Base-by-base conservation (phyloP, 1,284 basidiomycete species). In the Puccinia horiana region DNA sequence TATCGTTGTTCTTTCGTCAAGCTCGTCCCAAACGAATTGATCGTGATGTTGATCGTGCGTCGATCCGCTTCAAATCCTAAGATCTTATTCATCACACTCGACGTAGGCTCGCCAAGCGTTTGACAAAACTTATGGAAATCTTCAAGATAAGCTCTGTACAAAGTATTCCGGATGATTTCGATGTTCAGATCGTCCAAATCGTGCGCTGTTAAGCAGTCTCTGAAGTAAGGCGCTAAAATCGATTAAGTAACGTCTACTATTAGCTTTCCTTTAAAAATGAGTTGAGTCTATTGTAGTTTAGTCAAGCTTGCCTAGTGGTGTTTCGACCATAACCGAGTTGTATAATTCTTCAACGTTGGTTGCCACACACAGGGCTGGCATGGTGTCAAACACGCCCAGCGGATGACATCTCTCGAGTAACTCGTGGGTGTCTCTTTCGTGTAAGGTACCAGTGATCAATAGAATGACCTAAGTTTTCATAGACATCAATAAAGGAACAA, bases 171-270 rank as follows among this genome's bases (percentile, higher is more conserved):
- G 88, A 99, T 96, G 88, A 99, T 98, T 89, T 99, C 97, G 85
- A 99, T 99, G 89, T 99, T 98, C 84, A 99, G 92, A 87, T 99
- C 97, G 87, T 99, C 97, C 56, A 99, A 91, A 87, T 99, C 97
- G 47, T 94, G 91, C 11, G 96, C 96, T 35, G 95, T 93, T 67
- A 99, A 90, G 87, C 96, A 98, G 85, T 95, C 93, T 52, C 94
- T 92, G 91, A 99, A 99, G 89, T 99, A 99, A 4, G 95, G 94
- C 0, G 97, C 96, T 96, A 83, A 1, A 32, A 20, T 35, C n/a
- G 12, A 16, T 52, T 63, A 16, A 42, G n/a, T 11, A 42, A 56
- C 18, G 5, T 35, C 14, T 12, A 54, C 4, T 14, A 52, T 29
- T 83, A 18, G 32, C 75, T 40, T 82, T 83, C 70, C n/a, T 75